Evolutionary conservation across 495 filamentous ascomycete species (phyloP), one percentile per base, ranked within the genome.

Genomic region (Sordaria brevicollis): DNA sequence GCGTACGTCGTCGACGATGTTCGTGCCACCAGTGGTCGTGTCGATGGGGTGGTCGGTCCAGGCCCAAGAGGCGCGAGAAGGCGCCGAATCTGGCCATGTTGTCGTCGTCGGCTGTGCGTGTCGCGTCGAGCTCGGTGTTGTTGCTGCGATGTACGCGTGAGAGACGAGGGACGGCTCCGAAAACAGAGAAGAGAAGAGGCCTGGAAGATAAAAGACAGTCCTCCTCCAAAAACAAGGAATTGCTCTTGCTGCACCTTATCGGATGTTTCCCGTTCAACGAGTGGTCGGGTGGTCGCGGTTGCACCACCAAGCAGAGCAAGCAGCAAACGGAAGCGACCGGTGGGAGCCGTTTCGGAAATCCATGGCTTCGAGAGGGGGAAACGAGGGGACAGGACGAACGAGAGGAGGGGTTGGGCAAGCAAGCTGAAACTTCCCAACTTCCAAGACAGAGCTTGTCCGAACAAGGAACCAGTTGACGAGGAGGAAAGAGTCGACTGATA

Each of bases 1-100:
- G 79, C 82, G 72, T 70, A 84, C 81, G 76, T 38, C 77, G 78
- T 39, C 79, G 76, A 25, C 79, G 74, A 33, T 77, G 78, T 49
- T 82, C 82, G 33, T 78, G 71, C 70, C 78, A 74, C 67, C 80
- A 80, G 71, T 74, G 71, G 7, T 82, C 77, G 72, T 75, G 76
- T 71, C 75, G 34, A 71, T 69, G 1, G 75, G 74, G 49, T 81
- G 80, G 49, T 68, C 72, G 73, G 71, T 83, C 81, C 81, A 81
- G 83, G 35, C 83, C 81, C 1, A 84, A 75, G 6, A 84, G 69
- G 21, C 74, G 49, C 49, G 49, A 31, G 15, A 62, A 62, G 74
- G 66, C 74, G 71, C 81, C 77, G 62, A 81, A 78, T 31, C 76
- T 62, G 8, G 69, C 68, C 77, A 77, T 77, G 17, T 8, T 74